phyloP scores from a whole-genome alignment of 73 alveolate genomes.

The Uronychia setigera region DNA sequence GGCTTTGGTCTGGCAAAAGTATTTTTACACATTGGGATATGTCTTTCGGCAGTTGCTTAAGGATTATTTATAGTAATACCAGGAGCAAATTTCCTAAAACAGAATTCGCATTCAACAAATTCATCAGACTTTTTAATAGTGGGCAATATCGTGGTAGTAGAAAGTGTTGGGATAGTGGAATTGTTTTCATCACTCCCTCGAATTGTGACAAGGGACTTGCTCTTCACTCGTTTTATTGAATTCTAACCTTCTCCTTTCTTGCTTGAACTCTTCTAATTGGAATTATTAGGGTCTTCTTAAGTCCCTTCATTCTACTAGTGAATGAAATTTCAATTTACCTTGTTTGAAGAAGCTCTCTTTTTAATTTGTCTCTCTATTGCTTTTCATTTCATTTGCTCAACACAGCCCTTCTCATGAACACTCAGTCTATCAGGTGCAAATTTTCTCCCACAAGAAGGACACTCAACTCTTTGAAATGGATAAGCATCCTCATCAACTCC shows the following conservation, averaged over 20 bases:
- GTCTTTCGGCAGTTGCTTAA: conserved; percentile 64
- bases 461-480: conserved; percentile 32
- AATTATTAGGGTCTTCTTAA: neutral
- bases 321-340: neutral
- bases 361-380: conserved; percentile 15
- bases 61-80: no score
- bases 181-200: no score
- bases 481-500: neutral
- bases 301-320: neutral
- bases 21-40: conserved; percentile 73
- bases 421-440: conserved; percentile 48
- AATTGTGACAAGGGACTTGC: no score
- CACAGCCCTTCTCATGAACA: conserved; percentile 45
- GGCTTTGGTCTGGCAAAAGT: conserved; percentile 74
- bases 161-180: no score
- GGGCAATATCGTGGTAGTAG: no score
- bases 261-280: neutral
- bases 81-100: neutral
- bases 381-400: conserved; percentile 22
- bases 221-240: neutral
- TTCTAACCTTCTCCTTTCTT: neutral
- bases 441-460: conserved; percentile 55
- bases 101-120: neutral
- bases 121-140: neutral
- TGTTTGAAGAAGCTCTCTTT: conserved; percentile 4